Evolutionary conservation across 2,329 filamentous ascomycete species (phyloP).

Genomic region (Aspergillus proliferans): DNA sequence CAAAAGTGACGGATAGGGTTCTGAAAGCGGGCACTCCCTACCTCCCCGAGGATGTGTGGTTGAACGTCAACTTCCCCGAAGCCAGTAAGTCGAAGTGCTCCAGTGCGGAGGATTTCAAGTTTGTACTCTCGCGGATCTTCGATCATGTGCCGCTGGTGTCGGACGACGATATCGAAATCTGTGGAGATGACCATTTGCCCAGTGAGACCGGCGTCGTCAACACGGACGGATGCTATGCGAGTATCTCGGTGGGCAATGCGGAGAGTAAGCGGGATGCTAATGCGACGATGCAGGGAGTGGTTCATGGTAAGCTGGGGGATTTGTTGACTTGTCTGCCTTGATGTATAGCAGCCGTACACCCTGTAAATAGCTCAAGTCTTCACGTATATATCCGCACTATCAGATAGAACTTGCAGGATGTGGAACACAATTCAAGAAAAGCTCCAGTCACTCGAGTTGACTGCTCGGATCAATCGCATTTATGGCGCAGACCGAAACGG

Average conservation of each 20-base stretch:
- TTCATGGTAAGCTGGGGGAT: slow-evolving; percentile 46
- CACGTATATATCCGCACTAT: background rate
- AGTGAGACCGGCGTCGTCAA: slow-evolving; percentile 52
- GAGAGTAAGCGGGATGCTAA: slow-evolving; percentile 55
- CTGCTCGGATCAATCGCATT: too few relatives aligned
- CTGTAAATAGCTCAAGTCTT: background rate
- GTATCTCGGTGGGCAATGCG: slow-evolving; percentile 58
- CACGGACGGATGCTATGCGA: slow-evolving; percentile 52
- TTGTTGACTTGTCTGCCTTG: slow-evolving; percentile 45
- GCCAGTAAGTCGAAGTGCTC: slow-evolving; percentile 47
- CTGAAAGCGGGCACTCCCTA: slow-evolving; percentile 56
- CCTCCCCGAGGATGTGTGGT: slow-evolving; percentile 53
- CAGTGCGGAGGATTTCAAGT: slow-evolving; percentile 52
- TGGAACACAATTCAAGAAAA: too few relatives aligned
- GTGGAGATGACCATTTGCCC: slow-evolving; percentile 51
- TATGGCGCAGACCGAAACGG: too few relatives aligned
- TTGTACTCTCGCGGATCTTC: slow-evolving; percentile 58
- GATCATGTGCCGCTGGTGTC: slow-evolving; percentile 34
- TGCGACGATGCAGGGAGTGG: slow-evolving; percentile 46
- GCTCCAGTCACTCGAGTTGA: too few relatives aligned
- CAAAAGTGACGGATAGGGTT: slow-evolving; percentile 52
- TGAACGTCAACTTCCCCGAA: slow-evolving; percentile 64
- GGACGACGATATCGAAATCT: slow-evolving; percentile 50
- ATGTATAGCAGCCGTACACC: slow-evolving; percentile 1
- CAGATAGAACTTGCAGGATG: too few relatives aligned